Percentiles rank a stretch among this genome's conserved stretches.
phyloP scores from a whole-genome alignment of 345 rosid genomes.

The Theobroma cacao region DNA sequence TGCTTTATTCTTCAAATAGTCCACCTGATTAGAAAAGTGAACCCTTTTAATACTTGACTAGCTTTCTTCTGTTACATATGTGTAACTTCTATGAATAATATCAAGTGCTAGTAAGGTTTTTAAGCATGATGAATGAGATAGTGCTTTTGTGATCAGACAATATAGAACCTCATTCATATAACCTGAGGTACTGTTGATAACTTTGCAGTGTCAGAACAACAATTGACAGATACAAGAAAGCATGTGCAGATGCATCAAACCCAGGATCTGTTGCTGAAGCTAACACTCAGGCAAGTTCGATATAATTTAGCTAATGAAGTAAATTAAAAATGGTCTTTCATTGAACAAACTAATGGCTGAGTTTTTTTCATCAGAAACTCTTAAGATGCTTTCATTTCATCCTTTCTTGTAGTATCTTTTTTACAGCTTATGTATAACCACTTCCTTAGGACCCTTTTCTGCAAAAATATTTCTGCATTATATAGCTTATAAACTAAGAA shows the following conservation, averaged over 20 bases:
- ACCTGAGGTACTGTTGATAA: not conserved
- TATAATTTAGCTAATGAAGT: not conserved
- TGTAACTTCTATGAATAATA: not conserved
- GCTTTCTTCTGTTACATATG: not conserved
- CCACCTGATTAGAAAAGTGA: not conserved
- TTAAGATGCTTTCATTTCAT: not conserved
- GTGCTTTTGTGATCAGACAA: not conserved
- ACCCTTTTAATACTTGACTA: not conserved
- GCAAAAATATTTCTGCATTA: not conserved
- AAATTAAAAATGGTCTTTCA: not conserved
- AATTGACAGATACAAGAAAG: constrained; percentile 89
- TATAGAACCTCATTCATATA: not conserved
- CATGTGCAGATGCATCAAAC: constrained; percentile 53
- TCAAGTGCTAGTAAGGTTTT: not conserved
- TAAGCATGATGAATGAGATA: not conserved
- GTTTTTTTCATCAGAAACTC: not conserved
- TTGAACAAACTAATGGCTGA: not conserved
- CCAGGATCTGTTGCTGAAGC: constrained; percentile 70
- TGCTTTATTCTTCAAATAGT: no score
- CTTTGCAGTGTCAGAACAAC: constrained; percentile 72
- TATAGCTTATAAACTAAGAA: no score
- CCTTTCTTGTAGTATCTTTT: not conserved
- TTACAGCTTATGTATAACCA: not conserved
- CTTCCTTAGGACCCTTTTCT: not conserved
- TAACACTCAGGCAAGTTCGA: constrained; percentile 68